Evolutionary conservation across 176 grass and related monocot genomes (phyloP).

Genomic region (Oryza coarctata): DNA sequence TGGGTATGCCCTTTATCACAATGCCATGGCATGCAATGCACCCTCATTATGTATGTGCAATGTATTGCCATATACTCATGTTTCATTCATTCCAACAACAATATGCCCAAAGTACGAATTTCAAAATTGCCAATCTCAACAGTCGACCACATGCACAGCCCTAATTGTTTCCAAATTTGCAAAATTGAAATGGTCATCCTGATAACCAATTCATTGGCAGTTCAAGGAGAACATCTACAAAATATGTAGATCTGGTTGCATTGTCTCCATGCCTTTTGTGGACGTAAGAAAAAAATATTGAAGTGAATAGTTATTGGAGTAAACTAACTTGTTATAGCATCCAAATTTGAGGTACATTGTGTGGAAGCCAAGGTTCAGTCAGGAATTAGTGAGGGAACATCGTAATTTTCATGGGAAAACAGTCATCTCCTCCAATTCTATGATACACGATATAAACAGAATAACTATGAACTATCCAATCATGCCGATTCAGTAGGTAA

Average conservation of each 20-base stretch:
- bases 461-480: not conserved
- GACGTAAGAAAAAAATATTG: not conserved
- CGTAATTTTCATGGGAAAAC: not conserved
- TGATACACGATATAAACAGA: not conserved
- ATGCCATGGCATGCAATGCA: not conserved
- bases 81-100: slow-evolving; percentile 3
- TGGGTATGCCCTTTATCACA: slow-evolving; percentile 18
- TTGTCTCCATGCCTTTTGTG: not conserved
- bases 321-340: not conserved
- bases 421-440: not conserved
- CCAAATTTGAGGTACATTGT: not conserved
- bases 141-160: not conserved
- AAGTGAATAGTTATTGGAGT: not conserved
- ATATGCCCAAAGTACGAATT: not conserved
- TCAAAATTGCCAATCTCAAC: slow-evolving; percentile 3
- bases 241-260: not conserved
- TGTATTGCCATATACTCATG: not conserved
- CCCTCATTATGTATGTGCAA: not conserved
- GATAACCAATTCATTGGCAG: not conserved
- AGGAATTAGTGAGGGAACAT: not conserved
- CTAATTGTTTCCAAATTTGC: not conserved
- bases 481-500: not conserved
- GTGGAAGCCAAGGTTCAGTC: not conserved
- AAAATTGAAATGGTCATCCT: not conserved
- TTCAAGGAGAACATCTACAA: not conserved